Conservation (phyloP, 2,329 filamentous ascomycete genomes). For the Phaeosphaeria sp. region DNA sequence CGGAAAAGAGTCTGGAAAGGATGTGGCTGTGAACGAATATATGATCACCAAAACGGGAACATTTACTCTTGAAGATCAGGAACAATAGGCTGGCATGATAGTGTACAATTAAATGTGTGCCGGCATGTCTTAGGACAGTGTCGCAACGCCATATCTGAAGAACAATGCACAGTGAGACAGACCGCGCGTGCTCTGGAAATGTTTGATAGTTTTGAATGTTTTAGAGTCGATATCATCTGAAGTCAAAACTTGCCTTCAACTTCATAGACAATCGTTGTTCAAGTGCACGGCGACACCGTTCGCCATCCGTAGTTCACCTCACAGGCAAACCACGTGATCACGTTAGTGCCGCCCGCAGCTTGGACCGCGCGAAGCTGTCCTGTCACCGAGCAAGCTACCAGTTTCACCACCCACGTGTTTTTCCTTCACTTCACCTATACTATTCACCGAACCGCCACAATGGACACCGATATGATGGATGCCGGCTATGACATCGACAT, state of each 20-base stretch:
- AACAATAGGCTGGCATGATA: conserved; percentile 3
- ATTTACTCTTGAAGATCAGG: conserved; percentile 59
- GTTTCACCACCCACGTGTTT: conserved; percentile 22
- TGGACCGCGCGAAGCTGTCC: conserved; percentile 2
- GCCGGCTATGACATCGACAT: conserved; percentile 47
- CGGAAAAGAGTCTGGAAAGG: conserved; percentile 71
- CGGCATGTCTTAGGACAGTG: not conserved
- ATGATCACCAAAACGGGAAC: conserved; percentile 71
- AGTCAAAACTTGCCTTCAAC: no score
- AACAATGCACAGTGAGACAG: not conserved
- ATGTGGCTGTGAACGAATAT: conserved; percentile 69
- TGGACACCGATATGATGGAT: conserved; percentile 45
- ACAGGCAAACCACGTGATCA: not conserved
- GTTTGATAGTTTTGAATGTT: no score
- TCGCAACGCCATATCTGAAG: not conserved
- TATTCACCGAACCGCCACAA: conserved; percentile 15
- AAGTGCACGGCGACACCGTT: not conserved
- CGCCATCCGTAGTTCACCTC: not conserved
- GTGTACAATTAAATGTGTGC: not conserved
- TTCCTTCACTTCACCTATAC: conserved; percentile 8
- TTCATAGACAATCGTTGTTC: no score
- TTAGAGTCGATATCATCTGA: no score
- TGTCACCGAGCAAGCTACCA: conserved; percentile 4
- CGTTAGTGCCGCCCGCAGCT: conserved; percentile 9
- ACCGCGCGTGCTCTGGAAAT: not conserved